A percentile compares a stretch with the other conserved stretches of the same genome.
phyloP scores from a whole-genome alignment of 169 alveolate genomes.

The Theileria parva region DNA sequence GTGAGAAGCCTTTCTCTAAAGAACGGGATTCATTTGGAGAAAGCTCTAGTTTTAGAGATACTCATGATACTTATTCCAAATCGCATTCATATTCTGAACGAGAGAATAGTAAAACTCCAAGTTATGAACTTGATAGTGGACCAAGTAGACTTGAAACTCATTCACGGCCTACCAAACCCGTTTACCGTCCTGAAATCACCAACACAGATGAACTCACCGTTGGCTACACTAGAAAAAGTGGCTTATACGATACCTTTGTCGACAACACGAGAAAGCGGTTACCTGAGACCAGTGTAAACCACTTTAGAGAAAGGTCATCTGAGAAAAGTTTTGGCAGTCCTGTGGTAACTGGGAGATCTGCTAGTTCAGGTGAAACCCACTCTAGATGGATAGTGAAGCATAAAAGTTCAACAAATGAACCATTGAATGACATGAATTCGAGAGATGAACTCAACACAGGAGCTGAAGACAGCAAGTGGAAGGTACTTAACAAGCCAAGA shows the following conservation, averaged over 20 bases:
- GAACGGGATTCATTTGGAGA: no score
- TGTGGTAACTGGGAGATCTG: not conserved
- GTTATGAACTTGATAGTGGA: not conserved
- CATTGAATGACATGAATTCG: not conserved
- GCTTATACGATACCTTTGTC: no score
- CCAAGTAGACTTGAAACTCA: not conserved
- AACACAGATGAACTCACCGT: not conserved
- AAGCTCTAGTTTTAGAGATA: not conserved
- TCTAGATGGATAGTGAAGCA: slow-evolving; percentile 14
- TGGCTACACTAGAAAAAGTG: not conserved
- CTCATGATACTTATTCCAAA: not conserved
- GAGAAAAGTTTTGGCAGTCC: not conserved
- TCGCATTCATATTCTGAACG: not conserved
- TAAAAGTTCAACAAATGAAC: not conserved
- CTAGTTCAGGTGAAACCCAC: not conserved
- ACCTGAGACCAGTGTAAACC: no score
- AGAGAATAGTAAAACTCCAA: not conserved
- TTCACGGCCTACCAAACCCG: not conserved
- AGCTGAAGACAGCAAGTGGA: slow-evolving; percentile 10
- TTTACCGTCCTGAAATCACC: not conserved
- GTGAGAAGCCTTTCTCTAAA: not conserved
- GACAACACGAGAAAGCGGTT: no score
- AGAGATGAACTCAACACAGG: not conserved
- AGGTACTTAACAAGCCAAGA: slow-evolving; percentile 13
- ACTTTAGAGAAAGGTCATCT: no score